Evolutionary conservation across 805 yeast genomes (phyloP), one percentile per base, ranked within the genome.

Genomic region (Novakomyces olei): DNA sequence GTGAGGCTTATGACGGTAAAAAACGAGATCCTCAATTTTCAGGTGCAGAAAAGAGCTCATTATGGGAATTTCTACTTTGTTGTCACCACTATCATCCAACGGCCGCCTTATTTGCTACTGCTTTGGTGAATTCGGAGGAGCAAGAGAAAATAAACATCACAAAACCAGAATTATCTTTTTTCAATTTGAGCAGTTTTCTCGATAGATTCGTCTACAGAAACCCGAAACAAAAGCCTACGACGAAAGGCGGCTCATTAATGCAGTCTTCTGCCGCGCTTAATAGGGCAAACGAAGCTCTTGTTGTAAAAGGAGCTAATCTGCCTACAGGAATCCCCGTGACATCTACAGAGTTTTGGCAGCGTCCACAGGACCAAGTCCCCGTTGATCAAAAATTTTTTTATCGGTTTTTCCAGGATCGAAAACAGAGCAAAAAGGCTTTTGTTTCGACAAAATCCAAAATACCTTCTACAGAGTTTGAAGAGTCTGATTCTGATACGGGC

Each of bases 191-290:
- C 15, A 95, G 81, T 53, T 88, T 88, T 68, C 63, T 88, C 55
- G 94, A 88, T 54, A 69, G 92, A 52, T 88, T 91, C 55, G 94
- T 88, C 26, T 88, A 88, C 59, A 75, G 79, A 55, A 80, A 81
- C 51, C 79, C 94, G 30, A 80, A 79, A 57, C 74, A 69, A 44
- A 77, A 74, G 52, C 61, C 70, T 14, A 51, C 59, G 22, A 57
- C 72, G n/a, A 72, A 76, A 49, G 96, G 96, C 46, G 61, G 75
- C 3, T 80, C 95, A 28, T 83, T 88, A 49, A 88, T 88, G 96
- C 98, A 88, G 60, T 96, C 98, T 32, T 61, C 88, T 41, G 81
- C 91, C 29, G 95, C 94, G 40, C 48, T 36, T 22, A 12, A 25
- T 15, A 16, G 15, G 14, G 35, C 34, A 8, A 34, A 35, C 25